Percentiles rank a stretch among this genome's conserved stretches.
Evolutionary conservation across 768 basidiomycete genomes (phyloP).

Genomic region (Tylopilus balloui): DNA sequence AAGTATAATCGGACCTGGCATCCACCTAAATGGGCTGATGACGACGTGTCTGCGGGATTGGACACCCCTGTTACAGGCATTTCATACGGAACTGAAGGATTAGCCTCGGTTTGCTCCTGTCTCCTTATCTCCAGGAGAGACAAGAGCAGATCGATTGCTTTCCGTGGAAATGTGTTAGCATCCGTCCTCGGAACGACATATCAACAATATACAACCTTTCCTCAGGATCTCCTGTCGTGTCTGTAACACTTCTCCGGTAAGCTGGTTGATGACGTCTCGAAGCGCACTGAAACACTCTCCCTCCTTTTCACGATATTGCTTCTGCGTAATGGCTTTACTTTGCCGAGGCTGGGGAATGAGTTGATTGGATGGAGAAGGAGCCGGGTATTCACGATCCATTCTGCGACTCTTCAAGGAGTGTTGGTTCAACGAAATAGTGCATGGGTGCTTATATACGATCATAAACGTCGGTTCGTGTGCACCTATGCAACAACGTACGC

Average conservation of each 20-base stretch:
- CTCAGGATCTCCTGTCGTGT: constrained; percentile 20
- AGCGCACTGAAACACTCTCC: constrained; percentile 13
- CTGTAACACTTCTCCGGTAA: constrained; percentile 15
- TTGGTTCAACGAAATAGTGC: background rate
- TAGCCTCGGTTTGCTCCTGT: background rate
- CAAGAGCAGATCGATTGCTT: constrained; percentile 11
- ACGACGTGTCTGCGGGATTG: background rate
- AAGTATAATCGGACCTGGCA: background rate
- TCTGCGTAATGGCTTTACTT: constrained; percentile 16
- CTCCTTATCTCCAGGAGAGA: background rate
- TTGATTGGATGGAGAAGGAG: background rate
- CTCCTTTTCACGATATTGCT: constrained; percentile 23
- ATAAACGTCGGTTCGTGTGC: background rate
- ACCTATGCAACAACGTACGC: background rate
- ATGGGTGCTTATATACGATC: background rate
- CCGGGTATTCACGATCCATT: constrained; percentile 2
- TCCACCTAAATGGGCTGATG: background rate
- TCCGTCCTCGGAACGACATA: background rate
- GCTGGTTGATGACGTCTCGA: constrained; percentile 10
- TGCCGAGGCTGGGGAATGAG: background rate
- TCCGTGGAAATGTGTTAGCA: background rate
- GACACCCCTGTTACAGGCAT: background rate
- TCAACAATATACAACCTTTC: constrained; percentile 14
- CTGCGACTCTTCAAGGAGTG: background rate
- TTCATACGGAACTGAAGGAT: background rate